Conservation (phyloP, 495 filamentous ascomycete species). For the Xylaria curta region DNA sequence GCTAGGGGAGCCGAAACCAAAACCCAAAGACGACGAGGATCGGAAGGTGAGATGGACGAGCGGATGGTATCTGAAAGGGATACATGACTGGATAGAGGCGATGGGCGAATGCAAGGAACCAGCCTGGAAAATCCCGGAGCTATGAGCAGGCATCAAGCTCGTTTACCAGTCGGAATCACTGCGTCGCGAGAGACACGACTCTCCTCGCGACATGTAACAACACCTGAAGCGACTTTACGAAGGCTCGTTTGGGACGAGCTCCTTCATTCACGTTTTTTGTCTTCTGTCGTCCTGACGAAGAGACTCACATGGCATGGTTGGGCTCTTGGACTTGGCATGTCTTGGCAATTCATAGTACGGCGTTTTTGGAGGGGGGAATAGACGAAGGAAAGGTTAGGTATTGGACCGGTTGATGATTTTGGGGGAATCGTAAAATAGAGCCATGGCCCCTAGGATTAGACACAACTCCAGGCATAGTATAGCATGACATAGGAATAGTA, state of each 20-base stretch:
- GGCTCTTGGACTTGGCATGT: slow-evolving; percentile 15
- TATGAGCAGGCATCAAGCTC: slow-evolving; percentile 22
- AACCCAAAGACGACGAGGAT: slow-evolving; percentile 28
- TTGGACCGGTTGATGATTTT: slow-evolving; percentile 1
- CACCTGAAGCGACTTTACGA: neutral
- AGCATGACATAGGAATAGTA: slow-evolving; percentile 14
- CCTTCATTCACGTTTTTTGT: neutral
- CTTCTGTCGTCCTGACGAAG: slow-evolving; percentile 12
- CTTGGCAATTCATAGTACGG: slow-evolving; percentile 22
- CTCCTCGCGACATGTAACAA: slow-evolving; percentile 6
- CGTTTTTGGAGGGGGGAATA: slow-evolving; percentile 18
- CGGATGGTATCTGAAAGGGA: slow-evolving; percentile 44
- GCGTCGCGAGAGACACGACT: neutral
- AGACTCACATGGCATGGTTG: neutral
- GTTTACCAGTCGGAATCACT: neutral
- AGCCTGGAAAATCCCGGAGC: slow-evolving; percentile 35
- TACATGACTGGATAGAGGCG: slow-evolving; percentile 46
- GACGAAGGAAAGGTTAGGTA: slow-evolving; percentile 1
- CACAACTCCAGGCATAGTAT: slow-evolving; percentile 16
- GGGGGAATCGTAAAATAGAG: slow-evolving; percentile 8
- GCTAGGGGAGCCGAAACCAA: slow-evolving; percentile 40
- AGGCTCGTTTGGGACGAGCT: neutral
- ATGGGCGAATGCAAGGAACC: slow-evolving; percentile 41
- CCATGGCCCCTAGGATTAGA: slow-evolving; percentile 16
- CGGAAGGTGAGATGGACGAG: slow-evolving; percentile 38